Base-by-base conservation (phyloP, 148 eudicot species). In the Camellia granthamiana region DNA sequence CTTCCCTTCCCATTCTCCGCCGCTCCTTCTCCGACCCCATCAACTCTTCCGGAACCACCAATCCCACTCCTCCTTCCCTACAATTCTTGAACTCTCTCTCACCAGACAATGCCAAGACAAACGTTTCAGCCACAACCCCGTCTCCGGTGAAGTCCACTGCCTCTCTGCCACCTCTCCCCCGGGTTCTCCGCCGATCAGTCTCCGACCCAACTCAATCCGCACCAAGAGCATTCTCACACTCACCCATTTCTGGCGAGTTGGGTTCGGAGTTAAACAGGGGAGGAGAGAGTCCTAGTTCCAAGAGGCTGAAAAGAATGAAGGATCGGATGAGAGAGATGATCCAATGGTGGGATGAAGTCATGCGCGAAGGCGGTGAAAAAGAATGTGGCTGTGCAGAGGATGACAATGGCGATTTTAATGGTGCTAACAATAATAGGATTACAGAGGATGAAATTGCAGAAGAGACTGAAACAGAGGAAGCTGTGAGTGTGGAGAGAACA, bases 401-500 rank as follows among this genome's bases (percentile, higher is more conserved):
- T n/a, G 8, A 47, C 30, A 49, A 44, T 54, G 38, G 3, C 11
- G 59, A 14, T 30, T 30, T 30, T 30, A 30, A 30, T 30, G 38
- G 1, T 3, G 23, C 4, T 10, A 44, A 60, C 14, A 49, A 6
- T 3, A 5, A 38, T 3, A 0, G 5, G 5, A 72, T 3, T 21
- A 49, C 16, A 47, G 38, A 43, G 23, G 61, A 13, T 21, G 61
- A 18, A 71, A 5, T 2, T 3, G 15, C 41, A 41, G 51, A 13
- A 1, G 30, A 15, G 23, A 30, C 30, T 38, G 78, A 75, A 38
- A 75, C 13, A 58, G 68, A 77, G 80, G 80, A 49, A 30, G 80
- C 61, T n/a, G 80, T 77, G 80, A 77, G 80, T 23, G 62, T 65
- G 72, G 80, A 77, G 72, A 77, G 61, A 65, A 8, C 46, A 21